These are phyloP conservation scores for Plasmodiophora brassicae DNA, from an alignment of 208 protist genomes.

Conservation along the genomic window DNA sequence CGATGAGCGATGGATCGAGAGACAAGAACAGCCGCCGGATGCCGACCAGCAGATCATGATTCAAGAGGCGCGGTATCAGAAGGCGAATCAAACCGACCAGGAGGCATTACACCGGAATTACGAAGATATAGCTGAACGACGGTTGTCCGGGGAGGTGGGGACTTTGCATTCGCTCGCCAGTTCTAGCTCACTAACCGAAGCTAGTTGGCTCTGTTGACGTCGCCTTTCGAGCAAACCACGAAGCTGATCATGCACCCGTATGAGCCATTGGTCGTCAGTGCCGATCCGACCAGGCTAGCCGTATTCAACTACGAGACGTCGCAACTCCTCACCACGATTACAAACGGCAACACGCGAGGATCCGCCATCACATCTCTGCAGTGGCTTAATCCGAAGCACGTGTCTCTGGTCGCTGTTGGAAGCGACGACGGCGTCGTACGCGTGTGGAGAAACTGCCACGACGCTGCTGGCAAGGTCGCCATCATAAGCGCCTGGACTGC, in stretches of 20 bases:
- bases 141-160: too few relatives aligned
- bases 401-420: background rate
- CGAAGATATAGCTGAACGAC: too few relatives aligned
- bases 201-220: background rate
- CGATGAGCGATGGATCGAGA: too few relatives aligned
- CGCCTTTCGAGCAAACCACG: background rate
- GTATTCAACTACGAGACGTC: background rate
- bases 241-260: background rate
- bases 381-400: background rate
- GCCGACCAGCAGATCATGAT: too few relatives aligned
- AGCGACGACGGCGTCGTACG: background rate
- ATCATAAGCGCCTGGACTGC: background rate
- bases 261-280: background rate
- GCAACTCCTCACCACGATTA: background rate
- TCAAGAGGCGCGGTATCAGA: too few relatives aligned
- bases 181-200: too few relatives aligned
- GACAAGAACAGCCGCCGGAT: too few relatives aligned
- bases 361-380: background rate
- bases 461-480: background rate
- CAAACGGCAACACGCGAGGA: background rate
- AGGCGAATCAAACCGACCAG: too few relatives aligned
- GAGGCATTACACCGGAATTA: too few relatives aligned
- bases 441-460: background rate
- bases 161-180: too few relatives aligned
- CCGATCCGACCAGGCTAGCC: background rate